Evolutionary conservation across 2,329 filamentous ascomycete species (phyloP).

Genomic region (Fusarium paranaense): DNA sequence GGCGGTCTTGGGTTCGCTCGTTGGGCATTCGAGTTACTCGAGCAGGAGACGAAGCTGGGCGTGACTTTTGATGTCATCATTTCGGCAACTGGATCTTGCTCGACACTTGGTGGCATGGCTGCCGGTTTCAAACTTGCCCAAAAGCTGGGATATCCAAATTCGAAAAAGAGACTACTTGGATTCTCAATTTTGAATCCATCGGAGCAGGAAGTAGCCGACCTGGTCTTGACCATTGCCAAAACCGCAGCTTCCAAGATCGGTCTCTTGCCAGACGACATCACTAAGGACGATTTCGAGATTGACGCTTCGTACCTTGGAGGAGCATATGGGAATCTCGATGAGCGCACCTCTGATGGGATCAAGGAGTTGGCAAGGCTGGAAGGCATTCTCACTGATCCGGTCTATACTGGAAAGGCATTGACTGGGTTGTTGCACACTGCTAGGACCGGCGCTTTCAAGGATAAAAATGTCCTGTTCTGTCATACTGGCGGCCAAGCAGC

Average conservation of each 20-base stretch:
- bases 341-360: conserved; percentile 6
- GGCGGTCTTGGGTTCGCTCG: conserved; percentile 27
- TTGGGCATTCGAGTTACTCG: conserved; percentile 28
- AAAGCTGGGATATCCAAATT: not conserved
- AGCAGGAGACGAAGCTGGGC: conserved; percentile 15
- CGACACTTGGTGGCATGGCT: conserved; percentile 19
- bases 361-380: conserved; percentile 24
- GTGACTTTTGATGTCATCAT: conserved; percentile 15
- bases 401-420: conserved; percentile 26
- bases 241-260: conserved; percentile 23
- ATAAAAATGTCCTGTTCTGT: conserved; percentile 18
- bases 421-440: conserved; percentile 15
- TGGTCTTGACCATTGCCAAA: conserved; percentile 23
- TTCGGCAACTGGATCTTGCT: conserved; percentile 25
- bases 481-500: conserved; percentile 28
- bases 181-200: conserved; percentile 9
- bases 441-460: not conserved
- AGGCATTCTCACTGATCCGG: conserved; percentile 28
- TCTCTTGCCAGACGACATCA: conserved; percentile 10
- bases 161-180: conserved; percentile 16
- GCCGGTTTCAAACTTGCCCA: conserved; percentile 26
- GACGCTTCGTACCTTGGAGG: conserved; percentile 16
- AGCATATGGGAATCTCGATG: conserved; percentile 18
- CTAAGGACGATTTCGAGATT: conserved; percentile 19
- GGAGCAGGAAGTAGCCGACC: not conserved